phyloP scores from a whole-genome alignment of 192 early-diverging fungal species.

The Backusella sp. region DNA sequence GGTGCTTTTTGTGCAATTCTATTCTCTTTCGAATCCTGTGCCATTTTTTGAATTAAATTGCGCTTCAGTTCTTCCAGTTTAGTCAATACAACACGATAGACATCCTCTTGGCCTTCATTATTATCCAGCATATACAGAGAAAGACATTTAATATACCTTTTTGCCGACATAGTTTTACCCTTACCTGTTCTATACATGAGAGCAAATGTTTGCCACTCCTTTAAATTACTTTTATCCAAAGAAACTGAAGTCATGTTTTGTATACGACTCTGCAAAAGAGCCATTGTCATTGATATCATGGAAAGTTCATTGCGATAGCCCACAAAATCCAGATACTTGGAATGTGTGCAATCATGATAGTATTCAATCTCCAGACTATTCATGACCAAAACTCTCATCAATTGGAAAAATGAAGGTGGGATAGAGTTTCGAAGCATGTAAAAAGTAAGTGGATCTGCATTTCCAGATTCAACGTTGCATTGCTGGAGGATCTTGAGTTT shows the following conservation, averaged over 20 bases:
- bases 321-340: conserved; percentile 34
- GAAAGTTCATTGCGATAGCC: conserved; percentile 59
- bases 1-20: conserved; percentile 7
- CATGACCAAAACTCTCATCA: conserved; percentile 71
- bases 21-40: neutral
- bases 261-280: conserved; percentile 45
- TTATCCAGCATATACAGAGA: neutral
- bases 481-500: conserved; percentile 48
- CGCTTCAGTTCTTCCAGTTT: conserved; percentile 11
- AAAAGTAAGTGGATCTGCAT: conserved; percentile 34
- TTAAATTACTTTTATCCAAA: conserved; percentile 6
- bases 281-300: conserved; percentile 46
- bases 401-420: conserved; percentile 44
- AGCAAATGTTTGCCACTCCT: conserved; percentile 43
- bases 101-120: conserved; percentile 31
- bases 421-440: conserved; percentile 46
- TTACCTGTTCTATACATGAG: conserved; percentile 52
- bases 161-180: neutral
- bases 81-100: conserved; percentile 7
- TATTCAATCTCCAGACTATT: conserved; percentile 44
- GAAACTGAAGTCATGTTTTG: neutral
- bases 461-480: conserved; percentile 29
- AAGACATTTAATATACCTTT: neutral
- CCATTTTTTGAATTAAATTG: conserved; percentile 8
- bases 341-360: neutral